Evolutionary conservation across 768 basidiomycete genomes (phyloP).

Genomic region (Suillus spraguei): DNA sequence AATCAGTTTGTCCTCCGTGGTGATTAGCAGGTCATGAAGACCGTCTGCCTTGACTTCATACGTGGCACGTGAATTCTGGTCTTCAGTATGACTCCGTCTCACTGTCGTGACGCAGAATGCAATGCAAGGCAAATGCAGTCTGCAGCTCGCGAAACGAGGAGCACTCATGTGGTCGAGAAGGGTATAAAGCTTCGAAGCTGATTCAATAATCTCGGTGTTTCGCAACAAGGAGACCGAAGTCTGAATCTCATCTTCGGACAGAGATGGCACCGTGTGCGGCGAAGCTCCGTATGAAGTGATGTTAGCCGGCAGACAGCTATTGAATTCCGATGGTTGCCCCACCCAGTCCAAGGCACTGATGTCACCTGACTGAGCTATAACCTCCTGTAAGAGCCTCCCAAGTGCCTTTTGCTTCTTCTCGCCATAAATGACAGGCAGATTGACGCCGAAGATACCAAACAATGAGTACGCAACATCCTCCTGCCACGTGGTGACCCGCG

Average conservation of each 20-base stretch:
- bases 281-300: not conserved
- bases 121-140: not conserved
- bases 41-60: not conserved
- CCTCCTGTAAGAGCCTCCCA: not conserved
- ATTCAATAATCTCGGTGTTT: not conserved
- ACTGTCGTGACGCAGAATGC: not conserved
- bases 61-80: not conserved
- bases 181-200: not conserved
- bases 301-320: not conserved
- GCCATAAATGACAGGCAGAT: too few species aligned
- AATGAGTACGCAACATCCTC: too few species aligned
- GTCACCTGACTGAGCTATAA: not conserved
- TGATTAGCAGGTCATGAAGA: not conserved
- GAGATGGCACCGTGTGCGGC: not conserved
- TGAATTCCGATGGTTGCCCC: not conserved
- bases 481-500: too few species aligned
- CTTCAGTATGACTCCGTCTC: not conserved
- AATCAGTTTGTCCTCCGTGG: not conserved
- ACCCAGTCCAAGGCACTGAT: not conserved
- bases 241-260: not conserved
- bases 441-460: too few species aligned
- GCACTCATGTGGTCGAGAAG: not conserved
- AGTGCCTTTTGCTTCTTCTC: too few species aligned
- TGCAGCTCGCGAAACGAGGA: not conserved
- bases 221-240: too few species aligned